Conservation (phyloP, 305 asterid genomes). For the Fraxinus sp. region DNA sequence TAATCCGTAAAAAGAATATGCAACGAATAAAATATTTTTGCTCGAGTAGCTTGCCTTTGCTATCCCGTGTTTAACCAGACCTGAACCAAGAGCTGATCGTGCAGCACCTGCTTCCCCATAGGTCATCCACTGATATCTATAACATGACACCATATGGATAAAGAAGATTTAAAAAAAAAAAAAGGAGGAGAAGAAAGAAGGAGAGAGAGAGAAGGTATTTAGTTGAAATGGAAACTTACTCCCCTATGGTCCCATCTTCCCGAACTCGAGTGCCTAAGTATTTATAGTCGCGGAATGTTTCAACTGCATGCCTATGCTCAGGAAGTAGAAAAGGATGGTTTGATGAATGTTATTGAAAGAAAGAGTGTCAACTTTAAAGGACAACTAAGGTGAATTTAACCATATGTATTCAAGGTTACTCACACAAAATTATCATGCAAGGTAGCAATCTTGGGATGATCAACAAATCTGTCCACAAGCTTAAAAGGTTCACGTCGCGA, state of each 20-base stretch:
- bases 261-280: constrained; percentile 59
- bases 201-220: neutral
- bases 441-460: constrained; percentile 64
- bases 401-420: constrained; percentile 27
- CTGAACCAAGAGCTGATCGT: constrained; percentile 64
- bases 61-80: constrained; percentile 45
- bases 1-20: neutral
- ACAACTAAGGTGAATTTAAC: neutral
- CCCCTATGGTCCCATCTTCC: constrained; percentile 63
- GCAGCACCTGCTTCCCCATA: constrained; percentile 55
- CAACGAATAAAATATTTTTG: neutral
- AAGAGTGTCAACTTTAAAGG: neutral
- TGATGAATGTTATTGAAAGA: neutral
- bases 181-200: too few relatives aligned
- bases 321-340: neutral
- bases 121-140: constrained; percentile 60
- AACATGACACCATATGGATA: constrained; percentile 9
- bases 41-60: constrained; percentile 41
- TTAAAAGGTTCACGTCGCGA: constrained; percentile 49
- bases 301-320: constrained; percentile 43
- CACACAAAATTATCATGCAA: constrained; percentile 66
- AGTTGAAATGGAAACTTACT: constrained; percentile 37
- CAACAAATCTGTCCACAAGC: constrained; percentile 44
- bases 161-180: neutral
- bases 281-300: constrained; percentile 35